phyloP scores from a whole-genome alignment of 257 asterid species.

The Catharanthus roseus region DNA sequence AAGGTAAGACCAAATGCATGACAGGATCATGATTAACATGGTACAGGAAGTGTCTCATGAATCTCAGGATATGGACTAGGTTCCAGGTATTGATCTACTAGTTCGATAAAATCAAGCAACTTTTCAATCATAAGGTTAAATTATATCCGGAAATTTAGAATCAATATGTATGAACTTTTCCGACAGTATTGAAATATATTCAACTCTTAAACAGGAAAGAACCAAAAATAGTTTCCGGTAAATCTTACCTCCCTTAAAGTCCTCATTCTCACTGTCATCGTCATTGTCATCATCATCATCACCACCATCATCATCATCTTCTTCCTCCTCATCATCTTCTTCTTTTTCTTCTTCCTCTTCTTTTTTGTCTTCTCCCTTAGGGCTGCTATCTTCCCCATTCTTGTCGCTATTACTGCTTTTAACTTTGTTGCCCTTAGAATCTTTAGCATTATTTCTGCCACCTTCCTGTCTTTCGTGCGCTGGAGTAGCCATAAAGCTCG shows the following conservation, averaged over 20 bases:
- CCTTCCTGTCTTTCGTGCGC: constrained; percentile 35
- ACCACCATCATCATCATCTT: constrained; percentile 25
- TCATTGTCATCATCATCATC: constrained; percentile 26
- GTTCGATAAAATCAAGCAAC: background rate
- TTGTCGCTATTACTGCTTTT: constrained; percentile 22
- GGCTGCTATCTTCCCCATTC: constrained; percentile 4
- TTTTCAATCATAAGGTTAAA: background rate
- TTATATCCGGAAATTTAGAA: background rate
- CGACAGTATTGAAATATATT: background rate
- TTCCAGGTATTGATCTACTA: background rate
- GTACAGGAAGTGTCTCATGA: background rate
- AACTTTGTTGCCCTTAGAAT: constrained; percentile 27
- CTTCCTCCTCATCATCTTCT: constrained; percentile 17
- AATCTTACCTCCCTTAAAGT: constrained; percentile 62
- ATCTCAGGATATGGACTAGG: background rate
- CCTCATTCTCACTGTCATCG: constrained; percentile 52
- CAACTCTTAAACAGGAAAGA: background rate
- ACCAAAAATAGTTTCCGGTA: background rate
- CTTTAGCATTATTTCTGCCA: constrained; percentile 31
- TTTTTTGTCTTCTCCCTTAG: constrained; percentile 1
- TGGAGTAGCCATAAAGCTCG: constrained; percentile 54
- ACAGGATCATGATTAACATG: background rate
- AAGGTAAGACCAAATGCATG: background rate
- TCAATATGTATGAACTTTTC: background rate
- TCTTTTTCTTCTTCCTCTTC: constrained; percentile 11